Evolutionary conservation across 192 early-diverging fungal species (phyloP), one percentile per base, ranked within the genome.

Genomic region (Chytriomyces sp.): DNA sequence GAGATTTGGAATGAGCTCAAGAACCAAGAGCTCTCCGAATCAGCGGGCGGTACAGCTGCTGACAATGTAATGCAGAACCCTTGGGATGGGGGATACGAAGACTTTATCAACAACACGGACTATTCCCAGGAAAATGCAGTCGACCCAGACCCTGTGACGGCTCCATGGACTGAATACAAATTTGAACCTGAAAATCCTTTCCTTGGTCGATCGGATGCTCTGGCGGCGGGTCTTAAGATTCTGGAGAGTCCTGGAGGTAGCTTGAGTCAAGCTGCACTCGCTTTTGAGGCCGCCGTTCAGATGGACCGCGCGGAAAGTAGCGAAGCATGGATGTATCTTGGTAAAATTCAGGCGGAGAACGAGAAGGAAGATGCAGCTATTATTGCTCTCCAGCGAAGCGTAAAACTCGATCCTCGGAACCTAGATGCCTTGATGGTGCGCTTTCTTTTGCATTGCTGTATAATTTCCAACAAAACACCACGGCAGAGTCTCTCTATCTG

Each of bases 331-430:
- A 79, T 89, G 64, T 77, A 85, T 67, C 82, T 98, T 5, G 96
- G 96, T 36, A 80, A 90, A 32, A 81, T 84, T 44, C 96, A 98
- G 73, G 94, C 94, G 58, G 96, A 98, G 74, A 98, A 98, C 75
- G 96, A 98, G 73, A 91, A 93, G 59, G 96, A 98, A 75, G 79
- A 81, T 7, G 82, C 90, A 28, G 94, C 95, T 0, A 94, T 98
- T 70, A 90, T 93, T 0, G 93, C 96, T 4, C 77, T 98, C 36
- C 82, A 90, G 49, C 89, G 89, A 63, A 90, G 92, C 7, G 86
- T 95, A 4, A 71, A 82, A 61, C 70, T 91, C 8, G 84, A 95
- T 63, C 78, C 75, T 22, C 32, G 32, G 39, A 80, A 80, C 49
- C 32, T 75, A 37, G 59, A 56, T 5, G 78, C 75, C 5, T 39